Evolutionary conservation across 768 basidiomycete genomes (phyloP).

Genomic region (Suillus bovinus): DNA sequence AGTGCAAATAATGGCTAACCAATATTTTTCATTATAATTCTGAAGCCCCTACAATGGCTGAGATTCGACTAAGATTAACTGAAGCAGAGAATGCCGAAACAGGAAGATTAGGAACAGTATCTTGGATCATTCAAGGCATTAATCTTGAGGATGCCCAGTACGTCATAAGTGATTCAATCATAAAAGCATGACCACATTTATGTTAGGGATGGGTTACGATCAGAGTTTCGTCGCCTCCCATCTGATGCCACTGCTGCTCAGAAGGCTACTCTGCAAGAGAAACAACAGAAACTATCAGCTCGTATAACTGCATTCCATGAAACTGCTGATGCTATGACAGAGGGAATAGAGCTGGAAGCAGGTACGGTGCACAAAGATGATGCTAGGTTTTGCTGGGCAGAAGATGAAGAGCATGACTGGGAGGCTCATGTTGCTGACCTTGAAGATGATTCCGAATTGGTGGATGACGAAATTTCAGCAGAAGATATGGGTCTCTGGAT

Average conservation of each 20-base stretch:
- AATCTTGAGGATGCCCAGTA: neutral
- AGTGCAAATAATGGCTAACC: too few relatives aligned
- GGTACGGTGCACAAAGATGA: too few relatives aligned
- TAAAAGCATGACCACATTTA: too few relatives aligned
- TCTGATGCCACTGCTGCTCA: neutral
- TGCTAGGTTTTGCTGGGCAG: neutral
- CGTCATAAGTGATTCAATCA: too few relatives aligned
- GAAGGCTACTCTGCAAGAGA: neutral
- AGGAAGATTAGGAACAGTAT: neutral
- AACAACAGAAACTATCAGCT: neutral
- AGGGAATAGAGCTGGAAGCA: neutral
- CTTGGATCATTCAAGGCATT: constrained; percentile 8
- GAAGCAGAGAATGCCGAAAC: neutral
- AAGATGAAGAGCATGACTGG: neutral
- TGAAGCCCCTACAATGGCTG: constrained; percentile 10
- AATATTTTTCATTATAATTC: too few relatives aligned
- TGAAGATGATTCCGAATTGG: neutral
- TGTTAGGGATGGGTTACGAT: neutral
- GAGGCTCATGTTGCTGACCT: neutral
- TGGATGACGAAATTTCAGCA: neutral
- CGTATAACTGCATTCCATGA: neutral
- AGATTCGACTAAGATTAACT: constrained; percentile 1
- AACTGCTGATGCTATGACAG: neutral
- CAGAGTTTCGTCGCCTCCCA: neutral
- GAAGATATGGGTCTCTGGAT: neutral